Evolutionary conservation across 495 filamentous ascomycete genomes (phyloP), one percentile per base, ranked within the genome.

Genomic region (Aeminium ludgeri): DNA sequence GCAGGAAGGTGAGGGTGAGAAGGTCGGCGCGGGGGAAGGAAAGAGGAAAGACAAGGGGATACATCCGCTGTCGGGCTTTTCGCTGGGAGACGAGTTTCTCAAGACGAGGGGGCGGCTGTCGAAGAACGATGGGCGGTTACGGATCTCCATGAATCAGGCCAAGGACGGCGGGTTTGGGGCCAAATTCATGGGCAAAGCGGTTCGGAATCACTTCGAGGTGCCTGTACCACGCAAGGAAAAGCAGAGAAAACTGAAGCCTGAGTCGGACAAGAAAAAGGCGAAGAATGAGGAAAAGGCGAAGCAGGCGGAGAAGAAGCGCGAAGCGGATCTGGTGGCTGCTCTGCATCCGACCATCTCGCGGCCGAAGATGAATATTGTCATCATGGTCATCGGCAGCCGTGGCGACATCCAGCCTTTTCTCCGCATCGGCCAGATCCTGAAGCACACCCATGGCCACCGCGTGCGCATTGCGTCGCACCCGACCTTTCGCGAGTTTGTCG

Each of bases 381-480:
- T 86, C 18, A 82, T 83, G 66, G 80, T 86, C 5, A 80, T 86
- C 40, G 80, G 80, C 0, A 79, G 73, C 6, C 52, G 80, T 36
- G 80, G 80, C 6, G 80, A 86, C 54, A 77, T 82, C 20, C 80
- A 86, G 51, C 80, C 81, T 0, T 86, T 85, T 44, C 57, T 86
- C 3, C 73, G 74, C 32, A 59, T 86, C 28, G 78, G 79, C 5
- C 75, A 78, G 55, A 64, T 78, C 3, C 61, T 86, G 12, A 72
- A 76, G 40, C 69, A 76, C 50, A 61, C 73, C 28, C 72, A 77
- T 20, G 79, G 79, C 0, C 78, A 83, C 56, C 62, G 76, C 0
- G 78, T 83, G 5, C 63, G 79, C 5, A 60, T 83, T 11, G 78
- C 78, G 1, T 80, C 78, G 0, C 79, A 83, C 45, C 65, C 70